A percentile compares a stretch with the other conserved stretches of the same genome.
Conservation (phyloP, 345 rosid genomes). For the Cardiospermum halicacabum region DNA sequence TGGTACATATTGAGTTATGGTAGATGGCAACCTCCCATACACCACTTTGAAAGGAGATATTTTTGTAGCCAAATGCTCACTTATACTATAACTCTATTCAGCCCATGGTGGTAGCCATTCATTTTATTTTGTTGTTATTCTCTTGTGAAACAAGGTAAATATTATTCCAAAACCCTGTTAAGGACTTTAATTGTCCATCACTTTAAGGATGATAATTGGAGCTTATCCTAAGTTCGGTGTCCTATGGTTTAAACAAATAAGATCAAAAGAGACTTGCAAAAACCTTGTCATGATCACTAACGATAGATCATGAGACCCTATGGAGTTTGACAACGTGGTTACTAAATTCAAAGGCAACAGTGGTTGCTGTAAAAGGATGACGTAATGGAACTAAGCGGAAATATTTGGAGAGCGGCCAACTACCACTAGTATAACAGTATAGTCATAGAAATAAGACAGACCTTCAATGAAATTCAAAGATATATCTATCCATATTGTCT, state of each 20-base stretch:
- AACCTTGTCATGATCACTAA: too few species aligned
- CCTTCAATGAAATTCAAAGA: background rate
- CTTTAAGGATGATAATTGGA: background rate
- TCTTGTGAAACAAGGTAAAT: background rate
- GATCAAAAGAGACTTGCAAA: too few species aligned
- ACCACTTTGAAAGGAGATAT: background rate
- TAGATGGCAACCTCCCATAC: too few species aligned
- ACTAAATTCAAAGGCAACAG: background rate
- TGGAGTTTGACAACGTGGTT: too few species aligned
- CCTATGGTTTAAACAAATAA: too few species aligned
- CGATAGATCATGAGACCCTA: too few species aligned
- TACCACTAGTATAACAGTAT: background rate
- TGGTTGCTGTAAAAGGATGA: background rate
- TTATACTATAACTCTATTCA: background rate
- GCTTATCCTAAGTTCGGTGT: background rate
- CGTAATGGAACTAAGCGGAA: background rate
- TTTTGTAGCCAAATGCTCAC: background rate
- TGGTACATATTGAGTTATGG: too few species aligned
- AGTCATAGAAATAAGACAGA: background rate
- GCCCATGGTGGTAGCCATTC: background rate
- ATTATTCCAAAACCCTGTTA: background rate
- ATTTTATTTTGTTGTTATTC: background rate
- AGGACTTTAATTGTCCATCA: background rate
- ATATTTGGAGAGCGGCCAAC: background rate
- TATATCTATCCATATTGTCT: background rate